Evolutionary conservation across 2,329 filamentous ascomycete genomes (phyloP).

Genomic region (Pestalotiopsis sp.): DNA sequence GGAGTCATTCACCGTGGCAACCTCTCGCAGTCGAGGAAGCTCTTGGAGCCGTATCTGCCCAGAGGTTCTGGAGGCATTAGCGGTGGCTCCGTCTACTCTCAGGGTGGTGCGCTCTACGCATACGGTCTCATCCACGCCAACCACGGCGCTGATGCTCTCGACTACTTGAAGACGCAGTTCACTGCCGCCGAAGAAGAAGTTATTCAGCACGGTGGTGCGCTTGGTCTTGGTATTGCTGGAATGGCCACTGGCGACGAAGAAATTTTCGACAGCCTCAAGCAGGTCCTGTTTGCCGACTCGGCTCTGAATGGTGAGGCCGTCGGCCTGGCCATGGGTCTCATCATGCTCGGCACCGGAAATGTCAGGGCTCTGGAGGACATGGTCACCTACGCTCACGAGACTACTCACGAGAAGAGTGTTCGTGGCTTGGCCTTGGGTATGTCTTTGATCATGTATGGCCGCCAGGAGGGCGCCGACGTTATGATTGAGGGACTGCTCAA

Average conservation of each 20-base stretch:
- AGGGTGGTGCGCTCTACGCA: constrained; percentile 93
- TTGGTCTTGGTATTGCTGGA: constrained; percentile 93
- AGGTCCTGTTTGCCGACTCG: constrained; percentile 88
- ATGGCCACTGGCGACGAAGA: constrained; percentile 94
- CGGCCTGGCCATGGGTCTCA: constrained; percentile 92
- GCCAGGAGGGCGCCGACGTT: constrained; percentile 92
- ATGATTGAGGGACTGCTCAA: constrained; percentile 91
- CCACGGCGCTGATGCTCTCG: constrained; percentile 87
- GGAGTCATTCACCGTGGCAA: constrained; percentile 98
- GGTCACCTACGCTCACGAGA: constrained; percentile 97
- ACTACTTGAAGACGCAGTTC: constrained; percentile 78
- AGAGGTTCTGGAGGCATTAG: constrained; percentile 67
- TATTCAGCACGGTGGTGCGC: constrained; percentile 92
- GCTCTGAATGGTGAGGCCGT: constrained; percentile 97
- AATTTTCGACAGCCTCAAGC: constrained; percentile 89
- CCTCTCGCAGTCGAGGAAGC: constrained; percentile 86
- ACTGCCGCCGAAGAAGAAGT: constrained; percentile 82
- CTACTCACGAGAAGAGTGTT: constrained; percentile 98
- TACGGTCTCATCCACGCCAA: constrained; percentile 97
- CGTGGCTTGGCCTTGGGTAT: constrained; percentile 94
- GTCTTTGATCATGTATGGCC: constrained; percentile 97
- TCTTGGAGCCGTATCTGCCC: constrained; percentile 92
- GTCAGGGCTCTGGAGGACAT: constrained; percentile 92
- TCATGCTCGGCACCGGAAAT: constrained; percentile 98
- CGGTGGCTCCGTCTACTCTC: constrained; percentile 88